A percentile compares a stretch with the other conserved stretches of the same genome.
Evolutionary conservation across 2,329 filamentous ascomycete species (phyloP).

Genomic region (Fusarium odoratissimum): DNA sequence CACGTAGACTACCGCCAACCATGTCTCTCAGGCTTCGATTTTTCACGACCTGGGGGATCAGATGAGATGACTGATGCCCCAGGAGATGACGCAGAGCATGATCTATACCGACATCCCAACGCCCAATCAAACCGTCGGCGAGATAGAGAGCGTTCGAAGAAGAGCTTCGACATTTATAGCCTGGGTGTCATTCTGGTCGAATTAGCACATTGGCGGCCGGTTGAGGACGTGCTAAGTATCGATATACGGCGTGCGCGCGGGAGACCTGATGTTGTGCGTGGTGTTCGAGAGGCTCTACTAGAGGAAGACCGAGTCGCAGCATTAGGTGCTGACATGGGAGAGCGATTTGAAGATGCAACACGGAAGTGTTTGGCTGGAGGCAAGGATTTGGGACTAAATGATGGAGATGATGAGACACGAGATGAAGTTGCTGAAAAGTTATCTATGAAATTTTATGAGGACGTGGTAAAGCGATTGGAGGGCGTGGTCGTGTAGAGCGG

Average conservation of each 20-base stretch:
- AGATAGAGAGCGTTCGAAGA: conserved; percentile 54
- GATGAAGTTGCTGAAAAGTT: conserved; percentile 54
- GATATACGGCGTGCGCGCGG: conserved; percentile 50
- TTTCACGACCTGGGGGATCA: conserved; percentile 60
- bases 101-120: conserved; percentile 63
- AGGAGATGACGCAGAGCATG: conserved; percentile 56
- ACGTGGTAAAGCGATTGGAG: conserved; percentile 58
- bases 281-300: conserved; percentile 51
- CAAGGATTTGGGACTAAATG: conserved; percentile 50
- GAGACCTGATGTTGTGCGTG: conserved; percentile 52
- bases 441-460: conserved; percentile 56
- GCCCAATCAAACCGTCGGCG: conserved; percentile 52
- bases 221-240: conserved; percentile 58
- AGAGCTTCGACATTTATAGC: conserved; percentile 64
- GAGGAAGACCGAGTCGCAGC: conserved; percentile 45
- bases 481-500: conserved; percentile 49
- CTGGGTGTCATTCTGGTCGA: conserved; percentile 65
- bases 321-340: conserved; percentile 54
- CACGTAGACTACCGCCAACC: conserved; percentile 55
- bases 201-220: conserved; percentile 63
- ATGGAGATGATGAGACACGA: conserved; percentile 55
- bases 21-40: conserved; percentile 66
- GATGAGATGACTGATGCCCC: conserved; percentile 64
- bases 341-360: conserved; percentile 54
- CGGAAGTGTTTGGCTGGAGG: conserved; percentile 53